Percentiles rank a stretch among this genome's conserved stretches.
phyloP scores from a whole-genome alignment of 1,284 basidiomycete species.

The Trichosporon faecale region DNA sequence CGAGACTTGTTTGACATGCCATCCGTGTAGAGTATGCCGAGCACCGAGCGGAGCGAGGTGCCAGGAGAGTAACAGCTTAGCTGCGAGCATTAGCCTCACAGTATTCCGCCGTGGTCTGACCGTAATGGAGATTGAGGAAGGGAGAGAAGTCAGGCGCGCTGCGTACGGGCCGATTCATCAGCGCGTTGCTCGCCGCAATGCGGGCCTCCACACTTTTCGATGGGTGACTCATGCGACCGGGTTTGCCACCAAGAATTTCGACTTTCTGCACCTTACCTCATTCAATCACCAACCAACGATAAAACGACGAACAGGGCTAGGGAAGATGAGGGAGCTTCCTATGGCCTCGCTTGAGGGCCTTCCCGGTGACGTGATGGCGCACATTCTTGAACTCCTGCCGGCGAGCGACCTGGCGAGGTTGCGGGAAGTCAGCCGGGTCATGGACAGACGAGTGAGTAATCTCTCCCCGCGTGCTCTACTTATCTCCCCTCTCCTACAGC shows the following conservation, averaged over 20 bases:
- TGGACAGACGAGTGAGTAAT: constrained; percentile 34
- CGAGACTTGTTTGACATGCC: constrained; percentile 7
- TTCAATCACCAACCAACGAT: no score
- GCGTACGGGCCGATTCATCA: not conserved
- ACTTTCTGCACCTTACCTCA: not conserved
- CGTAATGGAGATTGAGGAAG: not conserved
- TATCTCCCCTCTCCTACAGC: not conserved
- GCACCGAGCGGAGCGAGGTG: not conserved
- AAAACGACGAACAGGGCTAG: not conserved
- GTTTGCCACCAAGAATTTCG: not conserved
- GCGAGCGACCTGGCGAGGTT: constrained; percentile 28
- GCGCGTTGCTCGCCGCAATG: no score
- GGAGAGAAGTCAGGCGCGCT: not conserved
- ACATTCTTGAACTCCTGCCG: constrained; percentile 32
- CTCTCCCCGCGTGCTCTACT: not conserved
- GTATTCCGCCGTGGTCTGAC: no score
- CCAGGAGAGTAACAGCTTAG: no score
- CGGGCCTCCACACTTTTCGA: not conserved
- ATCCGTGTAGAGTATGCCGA: constrained; percentile 5
- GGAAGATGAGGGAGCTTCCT: not conserved
- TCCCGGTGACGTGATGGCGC: constrained; percentile 41
- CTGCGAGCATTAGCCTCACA: no score
- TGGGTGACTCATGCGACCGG: not conserved
- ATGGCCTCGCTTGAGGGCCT: constrained; percentile 32
- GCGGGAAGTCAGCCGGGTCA: constrained; percentile 16